Percentiles rank a stretch among this genome's conserved stretches.
These are phyloP conservation scores for Cudoniella acicularis DNA, from an alignment of 495 filamentous ascomycete species.

Conservation along the genomic window DNA sequence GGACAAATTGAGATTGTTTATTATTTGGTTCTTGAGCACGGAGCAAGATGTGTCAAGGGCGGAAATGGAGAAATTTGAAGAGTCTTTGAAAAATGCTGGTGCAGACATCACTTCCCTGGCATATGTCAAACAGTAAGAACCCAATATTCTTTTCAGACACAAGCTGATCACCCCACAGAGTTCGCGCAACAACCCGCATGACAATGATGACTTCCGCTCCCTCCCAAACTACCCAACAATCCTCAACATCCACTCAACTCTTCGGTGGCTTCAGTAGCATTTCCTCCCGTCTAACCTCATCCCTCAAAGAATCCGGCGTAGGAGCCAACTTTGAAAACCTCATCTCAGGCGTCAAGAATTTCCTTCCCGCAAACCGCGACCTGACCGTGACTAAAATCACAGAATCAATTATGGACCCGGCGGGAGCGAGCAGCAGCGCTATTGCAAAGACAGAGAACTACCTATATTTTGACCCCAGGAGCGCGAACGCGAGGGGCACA, in stretches of 20 bases:
- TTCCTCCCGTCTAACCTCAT: constrained; percentile 85
- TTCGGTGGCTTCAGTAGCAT: constrained; percentile 88
- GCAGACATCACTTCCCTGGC: constrained; percentile 71
- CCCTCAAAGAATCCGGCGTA: constrained; percentile 82
- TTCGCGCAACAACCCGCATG: constrained; percentile 95
- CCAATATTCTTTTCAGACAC: background rate
- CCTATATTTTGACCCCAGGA: constrained; percentile 96
- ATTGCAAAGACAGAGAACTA: constrained; percentile 97
- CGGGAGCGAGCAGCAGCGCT: constrained; percentile 80
- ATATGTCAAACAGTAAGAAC: constrained; percentile 73
- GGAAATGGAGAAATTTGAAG: constrained; percentile 85
- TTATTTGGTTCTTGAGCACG: constrained; percentile 97
- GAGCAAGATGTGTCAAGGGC: constrained; percentile 79
- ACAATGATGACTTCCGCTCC: constrained; percentile 94
- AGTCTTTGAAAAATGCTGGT: constrained; percentile 71
- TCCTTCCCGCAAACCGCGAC: constrained; percentile 91
- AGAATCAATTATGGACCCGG: constrained; percentile 97
- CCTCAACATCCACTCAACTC: constrained; percentile 60
- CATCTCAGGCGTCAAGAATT: constrained; percentile 98
- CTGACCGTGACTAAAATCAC: constrained; percentile 96
- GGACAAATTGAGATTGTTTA: constrained; percentile 89
- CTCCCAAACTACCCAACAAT: constrained; percentile 56
- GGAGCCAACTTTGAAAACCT: constrained; percentile 91
- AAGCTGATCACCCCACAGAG: constrained; percentile 50
- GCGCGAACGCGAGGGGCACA: constrained; percentile 87